Evolutionary conservation across 305 asterid genomes (phyloP).

Genomic region (Rubia occidens): DNA sequence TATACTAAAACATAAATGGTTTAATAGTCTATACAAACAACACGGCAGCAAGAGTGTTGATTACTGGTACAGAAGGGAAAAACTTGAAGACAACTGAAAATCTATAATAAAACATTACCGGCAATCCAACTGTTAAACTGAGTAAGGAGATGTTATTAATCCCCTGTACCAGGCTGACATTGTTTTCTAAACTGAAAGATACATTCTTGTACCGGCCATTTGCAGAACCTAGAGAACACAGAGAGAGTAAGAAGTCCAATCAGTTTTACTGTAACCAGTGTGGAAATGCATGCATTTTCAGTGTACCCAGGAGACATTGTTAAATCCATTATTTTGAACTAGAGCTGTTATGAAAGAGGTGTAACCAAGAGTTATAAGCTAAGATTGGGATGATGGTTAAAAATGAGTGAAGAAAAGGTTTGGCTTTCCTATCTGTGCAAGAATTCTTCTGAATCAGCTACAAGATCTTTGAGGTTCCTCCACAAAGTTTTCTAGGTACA

Average conservation of each 20-base stretch:
- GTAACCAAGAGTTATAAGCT: not conserved
- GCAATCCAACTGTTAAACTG: constrained; percentile 71
- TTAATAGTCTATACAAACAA: not conserved
- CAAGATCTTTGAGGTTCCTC: not conserved
- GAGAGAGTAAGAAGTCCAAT: not conserved
- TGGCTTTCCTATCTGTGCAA: not conserved
- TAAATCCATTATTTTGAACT: not conserved
- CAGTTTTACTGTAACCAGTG: not conserved
- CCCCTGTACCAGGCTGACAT: constrained; percentile 33
- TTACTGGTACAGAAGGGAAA: not conserved
- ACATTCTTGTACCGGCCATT: constrained; percentile 44
- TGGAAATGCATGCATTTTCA: not conserved
- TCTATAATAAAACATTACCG: constrained; percentile 29
- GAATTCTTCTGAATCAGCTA: not conserved
- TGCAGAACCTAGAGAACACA: constrained; percentile 36
- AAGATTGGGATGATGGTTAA: not conserved
- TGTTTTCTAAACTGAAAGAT: constrained; percentile 34
- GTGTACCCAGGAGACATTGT: not conserved
- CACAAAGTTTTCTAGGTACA: not conserved
- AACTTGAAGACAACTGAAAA: not conserved
- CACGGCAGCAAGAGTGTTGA: not conserved
- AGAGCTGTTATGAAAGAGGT: not conserved
- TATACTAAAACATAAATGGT: not conserved
- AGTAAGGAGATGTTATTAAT: constrained; percentile 58
- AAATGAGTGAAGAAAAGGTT: not conserved